These are phyloP conservation scores for Dictyostelium citrinum DNA, from an alignment of 78 protist species.

Conservation along the genomic window DNA sequence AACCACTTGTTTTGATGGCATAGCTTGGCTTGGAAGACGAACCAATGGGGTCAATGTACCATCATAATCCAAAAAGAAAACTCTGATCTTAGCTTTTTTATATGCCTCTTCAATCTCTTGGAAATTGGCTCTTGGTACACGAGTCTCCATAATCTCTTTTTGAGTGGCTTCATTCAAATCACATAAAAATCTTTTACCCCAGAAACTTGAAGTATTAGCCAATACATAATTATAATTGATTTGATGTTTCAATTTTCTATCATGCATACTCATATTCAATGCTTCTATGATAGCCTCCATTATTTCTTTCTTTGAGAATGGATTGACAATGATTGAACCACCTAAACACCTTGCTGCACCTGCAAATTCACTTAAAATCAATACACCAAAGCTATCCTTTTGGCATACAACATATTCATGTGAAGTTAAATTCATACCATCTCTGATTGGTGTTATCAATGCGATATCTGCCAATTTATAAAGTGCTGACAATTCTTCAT, in stretches of 20 bases:
- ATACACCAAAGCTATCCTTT: conserved; percentile 71
- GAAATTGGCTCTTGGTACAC: not conserved
- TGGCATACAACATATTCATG: conserved; percentile 83
- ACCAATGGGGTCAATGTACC: conserved; percentile 85
- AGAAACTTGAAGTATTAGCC: conserved; percentile 45
- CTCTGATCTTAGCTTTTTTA: not conserved
- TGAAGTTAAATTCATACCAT: conserved; percentile 85
- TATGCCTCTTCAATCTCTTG: not conserved
- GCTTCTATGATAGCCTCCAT: conserved; percentile 48
- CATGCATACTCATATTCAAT: conserved; percentile 26
- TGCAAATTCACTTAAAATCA: conserved; percentile 82
- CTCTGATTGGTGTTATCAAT: conserved; percentile 90
- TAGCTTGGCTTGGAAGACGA: conserved; percentile 63
- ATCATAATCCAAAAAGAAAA: conserved; percentile 81
- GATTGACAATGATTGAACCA: conserved; percentile 79
- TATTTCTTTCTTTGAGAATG: conserved; percentile 51
- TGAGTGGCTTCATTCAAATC: conserved; percentile 4
- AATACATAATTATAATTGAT: conserved; percentile 52
- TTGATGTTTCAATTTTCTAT: conserved; percentile 19
- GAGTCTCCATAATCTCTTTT: not conserved
- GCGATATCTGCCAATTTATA: conserved; percentile 84
- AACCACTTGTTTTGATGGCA: conserved; percentile 52
- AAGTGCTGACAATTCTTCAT: conserved; percentile 81
- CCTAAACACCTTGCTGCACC: conserved; percentile 82
- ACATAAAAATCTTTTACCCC: conserved; percentile 33